A percentile compares a stretch with the other conserved stretches of the same genome.
phyloP scores from a whole-genome alignment of 2,329 filamentous ascomycete genomes.

The Grosmannia huntii region DNA sequence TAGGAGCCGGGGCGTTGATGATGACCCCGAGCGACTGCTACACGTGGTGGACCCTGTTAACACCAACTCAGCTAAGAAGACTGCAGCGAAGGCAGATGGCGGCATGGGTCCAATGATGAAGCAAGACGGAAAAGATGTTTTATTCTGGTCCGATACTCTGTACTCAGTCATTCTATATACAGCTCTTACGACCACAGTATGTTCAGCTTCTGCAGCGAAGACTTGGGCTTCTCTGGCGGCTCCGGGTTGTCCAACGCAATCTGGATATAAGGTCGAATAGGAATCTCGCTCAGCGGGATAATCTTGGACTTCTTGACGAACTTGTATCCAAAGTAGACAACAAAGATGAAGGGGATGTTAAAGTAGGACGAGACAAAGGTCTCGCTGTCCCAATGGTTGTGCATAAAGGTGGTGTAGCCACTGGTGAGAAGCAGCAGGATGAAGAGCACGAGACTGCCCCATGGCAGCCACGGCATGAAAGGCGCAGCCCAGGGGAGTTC shows the following conservation, averaged over 20 bases:
- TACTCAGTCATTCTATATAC: neutral
- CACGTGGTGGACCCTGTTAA: too few species aligned
- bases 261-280: constrained; percentile 7
- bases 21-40: too few species aligned
- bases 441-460: constrained; percentile 39
- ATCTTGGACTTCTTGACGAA: constrained; percentile 9
- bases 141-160: neutral
- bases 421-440: constrained; percentile 16
- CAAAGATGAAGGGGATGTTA: constrained; percentile 15
- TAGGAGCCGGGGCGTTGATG: too few species aligned
- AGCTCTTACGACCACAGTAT: constrained; percentile 4
- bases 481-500: constrained; percentile 49
- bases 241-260: constrained; percentile 1
- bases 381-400: constrained; percentile 21
- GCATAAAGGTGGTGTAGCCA: constrained; percentile 18
- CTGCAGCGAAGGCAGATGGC: too few species aligned
- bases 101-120: too few species aligned
- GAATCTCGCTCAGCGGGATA: constrained; percentile 5
- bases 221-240: neutral
- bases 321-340: constrained; percentile 14
- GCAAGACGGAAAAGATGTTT: too few species aligned
- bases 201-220: neutral
- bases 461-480: constrained; percentile 57
- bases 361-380: constrained; percentile 25
- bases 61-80: too few species aligned